Evolutionary conservation across 148 eudicot genomes (phyloP), one percentile per base, ranked within the genome.

Genomic region (Chenopodium quinoa): DNA sequence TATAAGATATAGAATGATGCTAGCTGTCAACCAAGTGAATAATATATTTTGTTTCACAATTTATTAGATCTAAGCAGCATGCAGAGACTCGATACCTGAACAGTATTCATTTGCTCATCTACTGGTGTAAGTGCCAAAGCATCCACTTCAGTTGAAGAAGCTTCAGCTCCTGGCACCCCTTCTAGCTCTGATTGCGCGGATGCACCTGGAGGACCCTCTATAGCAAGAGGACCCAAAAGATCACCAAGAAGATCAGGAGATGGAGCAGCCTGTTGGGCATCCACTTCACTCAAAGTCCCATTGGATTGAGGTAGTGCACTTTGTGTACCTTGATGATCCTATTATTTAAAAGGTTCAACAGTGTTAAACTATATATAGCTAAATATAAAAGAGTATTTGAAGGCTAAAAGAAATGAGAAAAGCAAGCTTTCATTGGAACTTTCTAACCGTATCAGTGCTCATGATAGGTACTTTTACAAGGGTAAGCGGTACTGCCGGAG

Each of bases 181-280:
- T 84, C 89, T 23, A 86, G 89, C 74, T 87, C 92, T 80, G 94
- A 77, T 47, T 91, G 89, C 50, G 78, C 40, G 79, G 91, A 71
- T 81, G 84, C 85, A 75, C 80, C 87, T 19, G 97, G 89, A 75
- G 97, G 93, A 73, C 92, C 99, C 89, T 95, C 97, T 84, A 95
- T 93, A 80, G 99, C 95, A 81, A 92, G 88, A 75, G 98, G 92
- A 69, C 93, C 93, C 82, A 95, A 84, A 78, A 96, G 91, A 90
- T 96, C 99, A 69, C 99, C 95, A 73, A 96, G 91, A 79, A 94
- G 90, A 81, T 94, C 97, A 58, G 90, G 88, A 63, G 95, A 85
- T 76, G 97, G 82, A 71, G 88, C 75, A 65, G 91, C 81, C 48
- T 90, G 92, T 74, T 91, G 95, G 75, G 92, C 84, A 86, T 88